Evolutionary conservation across 2,329 filamentous ascomycete species (phyloP).

Genomic region (Coleophoma cylindrospora): DNA sequence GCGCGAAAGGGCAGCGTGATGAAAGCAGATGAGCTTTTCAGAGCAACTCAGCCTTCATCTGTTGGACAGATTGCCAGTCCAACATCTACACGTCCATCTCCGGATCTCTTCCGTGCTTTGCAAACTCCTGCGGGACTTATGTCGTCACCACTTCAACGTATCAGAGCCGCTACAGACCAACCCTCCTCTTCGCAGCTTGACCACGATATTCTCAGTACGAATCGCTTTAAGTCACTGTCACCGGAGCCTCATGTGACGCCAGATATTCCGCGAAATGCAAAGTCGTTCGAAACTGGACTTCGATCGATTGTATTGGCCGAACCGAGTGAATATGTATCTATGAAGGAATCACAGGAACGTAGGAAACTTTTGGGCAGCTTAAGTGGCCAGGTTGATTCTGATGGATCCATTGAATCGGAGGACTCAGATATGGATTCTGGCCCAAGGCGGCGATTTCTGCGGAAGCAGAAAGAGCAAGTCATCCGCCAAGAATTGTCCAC

Average conservation of each 20-base stretch:
- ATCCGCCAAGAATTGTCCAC: constrained; percentile 11
- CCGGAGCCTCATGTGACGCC: constrained; percentile 1
- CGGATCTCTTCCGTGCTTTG: constrained; percentile 17
- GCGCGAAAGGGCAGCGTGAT: constrained; percentile 21
- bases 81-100: constrained; percentile 24
- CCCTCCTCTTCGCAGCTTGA: constrained; percentile 12
- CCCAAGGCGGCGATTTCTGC: constrained; percentile 1
- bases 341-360: constrained; percentile 24
- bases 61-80: constrained; percentile 16
- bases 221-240: constrained; percentile 5
- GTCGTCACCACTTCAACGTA: constrained; percentile 17
- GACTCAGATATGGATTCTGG: constrained; percentile 18
- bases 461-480: constrained; percentile 5
- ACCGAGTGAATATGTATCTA: constrained; percentile 17
- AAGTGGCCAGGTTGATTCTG: neutral
- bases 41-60: constrained; percentile 25
- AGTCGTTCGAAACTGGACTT: constrained; percentile 10
- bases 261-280: neutral
- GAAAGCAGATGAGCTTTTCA: constrained; percentile 21
- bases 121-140: constrained; percentile 10
- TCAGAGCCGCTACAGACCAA: neutral
- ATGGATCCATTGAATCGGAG: constrained; percentile 9
- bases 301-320: constrained; percentile 7
- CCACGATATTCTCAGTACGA: constrained; percentile 1
- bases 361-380: constrained; percentile 4